Conservation (phyloP, 2,329 filamentous ascomycete genomes). For the Trichoderma pleuroti region DNA sequence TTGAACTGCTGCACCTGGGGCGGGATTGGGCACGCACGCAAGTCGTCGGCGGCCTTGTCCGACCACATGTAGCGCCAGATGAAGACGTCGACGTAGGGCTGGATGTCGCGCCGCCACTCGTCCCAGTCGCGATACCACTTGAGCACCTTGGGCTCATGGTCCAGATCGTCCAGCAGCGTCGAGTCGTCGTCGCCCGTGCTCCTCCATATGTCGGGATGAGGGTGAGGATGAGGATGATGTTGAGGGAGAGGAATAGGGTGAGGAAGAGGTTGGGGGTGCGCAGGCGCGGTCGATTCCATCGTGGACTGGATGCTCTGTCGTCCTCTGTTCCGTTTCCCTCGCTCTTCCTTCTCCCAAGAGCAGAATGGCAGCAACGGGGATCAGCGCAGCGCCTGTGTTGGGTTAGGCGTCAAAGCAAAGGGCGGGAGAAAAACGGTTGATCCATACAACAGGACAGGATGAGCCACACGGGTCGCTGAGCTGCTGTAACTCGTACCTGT, state of each 20-base stretch:
- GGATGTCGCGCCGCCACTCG: slow-evolving; percentile 13
- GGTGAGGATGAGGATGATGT: neutral
- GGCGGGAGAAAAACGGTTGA: neutral
- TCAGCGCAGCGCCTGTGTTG: slow-evolving; percentile 10
- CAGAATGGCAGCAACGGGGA: slow-evolving; percentile 1
- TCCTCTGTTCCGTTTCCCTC: neutral
- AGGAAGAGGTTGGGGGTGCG: neutral
- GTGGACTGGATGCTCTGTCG: neutral
- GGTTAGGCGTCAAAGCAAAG: slow-evolving; percentile 9
- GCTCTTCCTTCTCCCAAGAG: neutral
- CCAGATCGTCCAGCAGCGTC: slow-evolving; percentile 12
- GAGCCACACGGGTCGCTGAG: slow-evolving; percentile 5
- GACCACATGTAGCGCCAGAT: slow-evolving; percentile 17
- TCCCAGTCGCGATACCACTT: slow-evolving; percentile 14
- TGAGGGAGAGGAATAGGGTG: neutral
- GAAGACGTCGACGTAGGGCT: slow-evolving; percentile 9
- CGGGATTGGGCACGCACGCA: slow-evolving; percentile 1
- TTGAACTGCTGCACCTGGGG: slow-evolving; percentile 14
- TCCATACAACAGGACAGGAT: neutral
- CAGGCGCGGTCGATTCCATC: neutral
- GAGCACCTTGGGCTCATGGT: slow-evolving; percentile 7
- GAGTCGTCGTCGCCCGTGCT: slow-evolving; percentile 14
- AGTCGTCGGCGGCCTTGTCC: neutral
- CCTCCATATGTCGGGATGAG: neutral
- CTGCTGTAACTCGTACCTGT: neutral